Evolutionary conservation across 257 asterid genomes (phyloP).

Genomic region (Lithospermum erythrorhizon): DNA sequence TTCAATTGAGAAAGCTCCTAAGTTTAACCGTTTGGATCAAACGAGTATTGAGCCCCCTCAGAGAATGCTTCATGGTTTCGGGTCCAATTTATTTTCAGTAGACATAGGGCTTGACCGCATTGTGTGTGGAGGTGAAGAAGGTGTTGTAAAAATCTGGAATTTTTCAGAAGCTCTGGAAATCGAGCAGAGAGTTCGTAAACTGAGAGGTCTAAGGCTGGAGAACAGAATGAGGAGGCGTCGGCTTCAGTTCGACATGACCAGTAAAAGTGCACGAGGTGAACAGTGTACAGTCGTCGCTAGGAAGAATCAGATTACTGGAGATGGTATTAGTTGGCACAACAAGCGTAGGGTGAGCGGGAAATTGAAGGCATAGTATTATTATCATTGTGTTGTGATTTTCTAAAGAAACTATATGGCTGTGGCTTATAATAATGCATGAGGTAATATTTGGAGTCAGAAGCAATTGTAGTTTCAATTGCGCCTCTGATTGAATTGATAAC

Average conservation of each 20-base stretch:
- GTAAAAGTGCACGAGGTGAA: conserved; percentile 40
- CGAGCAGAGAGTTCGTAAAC: conserved; percentile 43
- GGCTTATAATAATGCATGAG: not conserved
- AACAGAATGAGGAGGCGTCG: conserved; percentile 75
- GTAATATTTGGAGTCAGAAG: not conserved
- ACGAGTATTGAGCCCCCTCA: conserved; percentile 67
- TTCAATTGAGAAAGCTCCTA: conserved; percentile 15
- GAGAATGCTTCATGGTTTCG: conserved; percentile 85
- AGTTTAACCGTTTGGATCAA: conserved; percentile 20
- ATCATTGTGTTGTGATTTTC: not conserved
- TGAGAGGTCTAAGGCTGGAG: conserved; percentile 58
- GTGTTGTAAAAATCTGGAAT: conserved; percentile 85
- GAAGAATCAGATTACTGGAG: conserved; percentile 55
- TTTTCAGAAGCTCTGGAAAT: conserved; percentile 80
- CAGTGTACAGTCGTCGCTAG: conserved; percentile 75
- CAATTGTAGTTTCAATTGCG: not conserved
- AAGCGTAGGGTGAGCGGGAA: conserved; percentile 70
- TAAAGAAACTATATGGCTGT: not conserved
- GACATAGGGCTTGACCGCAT: conserved; percentile 71
- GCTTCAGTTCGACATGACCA: conserved; percentile 35
- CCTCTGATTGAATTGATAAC: not conserved
- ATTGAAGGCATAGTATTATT: conserved; percentile 36
- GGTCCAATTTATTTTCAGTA: conserved; percentile 58
- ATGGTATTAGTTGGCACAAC: conserved; percentile 57
- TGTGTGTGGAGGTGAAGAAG: conserved; percentile 90